Base-by-base conservation (phyloP, 306 rosid genomes). In the Arachis hypogaea region DNA sequence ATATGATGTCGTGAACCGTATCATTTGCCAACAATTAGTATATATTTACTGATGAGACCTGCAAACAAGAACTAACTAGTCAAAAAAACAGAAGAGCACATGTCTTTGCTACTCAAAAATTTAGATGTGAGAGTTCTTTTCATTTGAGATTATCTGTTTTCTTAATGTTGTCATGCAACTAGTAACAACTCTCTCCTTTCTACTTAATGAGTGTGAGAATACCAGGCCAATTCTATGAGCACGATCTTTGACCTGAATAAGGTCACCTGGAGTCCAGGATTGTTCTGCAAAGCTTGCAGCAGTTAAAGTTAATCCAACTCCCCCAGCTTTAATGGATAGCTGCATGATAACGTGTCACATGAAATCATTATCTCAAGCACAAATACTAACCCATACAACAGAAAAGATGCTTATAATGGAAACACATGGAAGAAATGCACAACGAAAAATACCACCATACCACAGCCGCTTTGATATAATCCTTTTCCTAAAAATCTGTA, bases 151-250 rank as follows among this genome's bases (percentile, higher is more conserved):
- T 51, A 44, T 51, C 71, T 33, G 56, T 66, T 76, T 65, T 68
- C 69, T 44, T 67, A 43, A 52, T 68, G 59, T 50, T 67, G 30
- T 18, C 43, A 38, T 38, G 46, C 47, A 12, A 22, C 11, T 28
- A 75, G 80, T 47, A 33, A 33, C 38, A 33, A 8, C 4, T 54
- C 11, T 62, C 50, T 50, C 12, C 28, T 11, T 46, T 65, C 58
- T 66, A 59, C 59, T 66, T 59, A 73, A 62, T 33, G 42, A 28
- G 10, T 45, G 62, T 58, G 49, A 81, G 62, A 65, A 68, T 84
- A 93, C 97, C 96, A 91, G 98, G 73, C 98, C 98, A 78, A 94
- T 94, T 80, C 98, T 91, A 83, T 94, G 98, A 73, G 80, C 98
- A 56, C 97, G 97, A 77, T 94, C 98, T 83, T 94, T 97, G 5